Evolutionary conservation across 306 rosid species (phyloP), one percentile per base, ranked within the genome.

Genomic region (Citrullus colocynthis): DNA sequence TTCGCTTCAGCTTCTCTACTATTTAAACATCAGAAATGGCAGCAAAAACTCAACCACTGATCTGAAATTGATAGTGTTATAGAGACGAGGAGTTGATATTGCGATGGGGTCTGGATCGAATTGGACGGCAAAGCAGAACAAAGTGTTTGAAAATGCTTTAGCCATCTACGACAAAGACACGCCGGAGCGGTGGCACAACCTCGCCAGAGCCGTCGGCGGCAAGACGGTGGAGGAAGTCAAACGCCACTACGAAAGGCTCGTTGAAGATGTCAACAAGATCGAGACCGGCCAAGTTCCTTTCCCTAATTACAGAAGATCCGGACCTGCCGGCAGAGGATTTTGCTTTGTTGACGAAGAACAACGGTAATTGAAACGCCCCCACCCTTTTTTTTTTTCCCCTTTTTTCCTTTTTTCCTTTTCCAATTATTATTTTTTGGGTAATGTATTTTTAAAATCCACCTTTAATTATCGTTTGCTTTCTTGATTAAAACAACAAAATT

Each of bases 41-140:
- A 44, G 17, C 58, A 69, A 14, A 48, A 42, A 39, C 42, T 12
- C 45, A 4, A 14, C 0, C 18, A 36, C 45, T 34, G 24, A 63
- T 74, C 45, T 5, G 42, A 16, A 74, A 4, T 30, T 51, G 20
- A 70, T 11, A 42, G 49, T 48, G 52, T 48, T 4, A 34, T 34
- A 34, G 11, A 0, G 15, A 48, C 4, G 52, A 15, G 52, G 52
- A 11, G 7, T 49, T 34, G 32, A 67, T 18, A 4, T 20, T 20
- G 30, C 51, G 34, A 77, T 78, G 80, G 74, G n/a, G 1, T 62
- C 80, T 36, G 74, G 62, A 0, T 63, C 80, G 6, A 63, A 48
- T 17, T 93, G 98, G 98, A 93, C 93, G 0, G 41, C 89, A 0
- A 85, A 84, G 57, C 91, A 93, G 69, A 90, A 93, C 94, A 93